Conservation (phyloP, 1,139 yeast species). For the Suhomyces kunorum region DNA sequence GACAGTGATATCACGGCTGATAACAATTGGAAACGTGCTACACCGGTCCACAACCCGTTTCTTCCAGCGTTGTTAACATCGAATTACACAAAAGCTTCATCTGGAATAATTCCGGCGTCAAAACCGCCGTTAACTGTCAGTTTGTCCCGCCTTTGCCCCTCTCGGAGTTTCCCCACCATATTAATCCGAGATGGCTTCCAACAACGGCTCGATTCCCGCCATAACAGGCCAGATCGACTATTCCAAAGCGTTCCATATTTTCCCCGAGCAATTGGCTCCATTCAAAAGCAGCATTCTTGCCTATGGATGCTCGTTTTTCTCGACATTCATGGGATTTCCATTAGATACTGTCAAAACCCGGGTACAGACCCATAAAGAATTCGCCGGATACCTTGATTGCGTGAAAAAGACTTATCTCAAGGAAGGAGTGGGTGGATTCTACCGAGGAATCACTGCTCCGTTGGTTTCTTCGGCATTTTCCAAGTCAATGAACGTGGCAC, state of each 20-base stretch:
- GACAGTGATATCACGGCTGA: not conserved
- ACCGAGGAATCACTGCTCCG: constrained; percentile 76
- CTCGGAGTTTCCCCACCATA: not conserved
- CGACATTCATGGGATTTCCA: constrained; percentile 80
- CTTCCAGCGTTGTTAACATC: not conserved
- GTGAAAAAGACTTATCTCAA: constrained; percentile 52
- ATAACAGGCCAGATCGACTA: constrained; percentile 45
- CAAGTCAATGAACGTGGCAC: constrained; percentile 64
- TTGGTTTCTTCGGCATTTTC: constrained; percentile 65
- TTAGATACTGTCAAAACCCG: constrained; percentile 82
- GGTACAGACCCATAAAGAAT: constrained; percentile 73
- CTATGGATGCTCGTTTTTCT: constrained; percentile 62
- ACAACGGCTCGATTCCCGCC: constrained; percentile 38
- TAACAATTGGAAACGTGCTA: not conserved
- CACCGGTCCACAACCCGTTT: not conserved
- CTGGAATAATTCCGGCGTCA: not conserved
- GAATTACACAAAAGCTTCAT: not conserved
- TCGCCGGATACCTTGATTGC: constrained; percentile 60
- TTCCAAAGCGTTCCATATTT: constrained; percentile 41
- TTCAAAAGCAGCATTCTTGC: constrained; percentile 62
- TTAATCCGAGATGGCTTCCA: constrained; percentile 3
- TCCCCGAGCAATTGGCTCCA: constrained; percentile 56
- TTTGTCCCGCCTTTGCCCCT: too few relatives aligned
- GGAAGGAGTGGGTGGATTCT: constrained; percentile 74
- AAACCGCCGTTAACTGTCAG: too few relatives aligned